Evolutionary conservation across 257 asterid species (phyloP), one percentile per base, ranked within the genome.

Genomic region (Schizonepeta tenuifolia): DNA sequence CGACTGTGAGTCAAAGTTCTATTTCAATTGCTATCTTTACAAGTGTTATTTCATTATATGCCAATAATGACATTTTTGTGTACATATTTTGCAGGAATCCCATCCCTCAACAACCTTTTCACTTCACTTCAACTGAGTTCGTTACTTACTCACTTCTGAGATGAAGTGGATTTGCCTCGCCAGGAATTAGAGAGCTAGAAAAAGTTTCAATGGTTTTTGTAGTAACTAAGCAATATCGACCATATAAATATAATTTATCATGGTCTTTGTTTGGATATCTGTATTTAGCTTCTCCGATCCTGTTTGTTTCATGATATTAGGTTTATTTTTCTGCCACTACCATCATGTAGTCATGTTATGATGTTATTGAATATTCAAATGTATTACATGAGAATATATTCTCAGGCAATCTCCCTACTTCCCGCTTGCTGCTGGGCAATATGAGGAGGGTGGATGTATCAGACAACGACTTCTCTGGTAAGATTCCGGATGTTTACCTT

Each of bases 111-210:
- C 99, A 95, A 70, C 87, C 92, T 24, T 95, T 95, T 81, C 97
- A 95, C 75, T 92, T 91, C 81, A 87, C 95, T 59, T 95, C 99
- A 6, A 82, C 82, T 1, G 97, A 95, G 90, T 95, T 92, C 78
- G 79, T 84, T 77, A 85, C 95, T 35, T 92, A 95, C 79, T 87
- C 97, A 22, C 83, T 81, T 21, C 73, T 92, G 67, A 86, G 99
- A 81, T 94, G 88, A 91, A 73, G 79, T 41, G 22, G 61, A 63
- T 75, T 43, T 17, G 22, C 53, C 26, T 56, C 13, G 21, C 70
- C 65, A 9, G 75, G 20, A 51, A 35, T 22, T 57, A 55, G 73
- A 59, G 38, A 24, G 13, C 26, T 6, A 12, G 54, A 6, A 41
- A 41, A 41, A 8, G 36, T 26, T 26, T 1, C 26, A 13, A 0